Percentiles rank a stretch among this genome's conserved stretches.
Conservation (phyloP, 495 filamentous ascomycete species). For the Penicillium turbatum region DNA sequence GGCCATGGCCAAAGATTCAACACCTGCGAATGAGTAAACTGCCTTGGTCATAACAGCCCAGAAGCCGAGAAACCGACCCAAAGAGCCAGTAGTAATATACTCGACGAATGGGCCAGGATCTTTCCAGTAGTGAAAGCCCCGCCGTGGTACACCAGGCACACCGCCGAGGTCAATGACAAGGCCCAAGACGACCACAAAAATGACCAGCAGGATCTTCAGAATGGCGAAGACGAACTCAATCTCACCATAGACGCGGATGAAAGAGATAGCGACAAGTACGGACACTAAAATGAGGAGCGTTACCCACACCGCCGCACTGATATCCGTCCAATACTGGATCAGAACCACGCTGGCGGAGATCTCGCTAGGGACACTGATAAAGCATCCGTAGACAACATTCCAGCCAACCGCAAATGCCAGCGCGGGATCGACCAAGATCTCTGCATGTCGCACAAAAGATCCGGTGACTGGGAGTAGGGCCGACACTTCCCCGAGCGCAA, state of each 20-base stretch:
- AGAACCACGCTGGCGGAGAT: constrained; percentile 59
- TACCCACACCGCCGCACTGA: constrained; percentile 52
- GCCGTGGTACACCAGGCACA: constrained; percentile 27
- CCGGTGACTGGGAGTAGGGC: constrained; percentile 42
- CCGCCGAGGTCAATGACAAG: constrained; percentile 43
- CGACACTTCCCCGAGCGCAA: constrained; percentile 41
- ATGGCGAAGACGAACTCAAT: constrained; percentile 42
- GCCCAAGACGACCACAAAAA: constrained; percentile 50
- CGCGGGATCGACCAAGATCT: constrained; percentile 49
- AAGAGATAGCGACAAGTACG: constrained; percentile 48
- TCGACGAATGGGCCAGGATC: constrained; percentile 49
- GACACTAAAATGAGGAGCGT: constrained; percentile 52
- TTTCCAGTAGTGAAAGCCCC: constrained; percentile 50
- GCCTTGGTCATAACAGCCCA: constrained; percentile 57
- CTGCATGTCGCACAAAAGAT: constrained; percentile 50
- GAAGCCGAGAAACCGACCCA: constrained; percentile 52
- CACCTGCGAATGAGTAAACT: constrained; percentile 55
- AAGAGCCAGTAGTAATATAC: constrained; percentile 36
- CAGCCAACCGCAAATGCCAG: constrained; percentile 60
- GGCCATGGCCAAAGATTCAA: constrained; percentile 50
- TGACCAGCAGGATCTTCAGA: constrained; percentile 47
- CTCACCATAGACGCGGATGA: constrained; percentile 46
- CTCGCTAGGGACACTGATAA: constrained; percentile 63
- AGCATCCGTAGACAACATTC: constrained; percentile 46
- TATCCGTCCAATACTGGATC: constrained; percentile 56